Conservation (phyloP, 1,284 basidiomycete species). For the Ceratobasidium sp. region DNA sequence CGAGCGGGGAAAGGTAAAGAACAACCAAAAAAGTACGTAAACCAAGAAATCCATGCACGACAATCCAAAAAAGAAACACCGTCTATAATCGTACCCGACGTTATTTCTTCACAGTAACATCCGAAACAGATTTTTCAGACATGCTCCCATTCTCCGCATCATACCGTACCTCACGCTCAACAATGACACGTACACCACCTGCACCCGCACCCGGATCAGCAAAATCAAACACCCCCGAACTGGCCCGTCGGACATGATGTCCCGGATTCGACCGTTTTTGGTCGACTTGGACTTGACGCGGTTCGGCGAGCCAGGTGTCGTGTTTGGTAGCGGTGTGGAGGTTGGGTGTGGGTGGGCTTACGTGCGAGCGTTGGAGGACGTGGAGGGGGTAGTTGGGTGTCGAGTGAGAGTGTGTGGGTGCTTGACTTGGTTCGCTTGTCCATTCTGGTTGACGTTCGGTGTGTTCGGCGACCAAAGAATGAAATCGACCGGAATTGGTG, state of each 20-base stretch:
- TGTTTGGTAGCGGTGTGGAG: neutral
- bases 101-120: conserved; percentile 1
- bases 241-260: neutral
- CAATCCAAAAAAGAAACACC: neutral
- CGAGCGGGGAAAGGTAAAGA: neutral
- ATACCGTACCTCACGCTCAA: conserved; percentile 36
- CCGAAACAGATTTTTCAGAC: conserved; percentile 31
- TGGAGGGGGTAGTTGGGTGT: conserved; percentile 23
- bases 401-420: conserved; percentile 9
- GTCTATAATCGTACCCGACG: neutral
- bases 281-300: neutral
- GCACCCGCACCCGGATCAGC: neutral
- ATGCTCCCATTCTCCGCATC: conserved; percentile 19
- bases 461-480: neutral
- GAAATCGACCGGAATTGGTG: neutral
- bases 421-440: conserved; percentile 36
- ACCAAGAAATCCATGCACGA: neutral
- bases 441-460: conserved; percentile 16
- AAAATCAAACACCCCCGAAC: conserved; percentile 13
- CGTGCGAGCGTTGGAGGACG: conserved; percentile 7
- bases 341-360: conserved; percentile 1
- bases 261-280: neutral
- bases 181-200: conserved; percentile 6
- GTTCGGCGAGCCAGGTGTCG: conserved; percentile 29
- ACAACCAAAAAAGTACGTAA: too few species aligned